Evolutionary conservation across 2,329 filamentous ascomycete genomes (phyloP).

Genomic region (Grosmannia penicillata): DNA sequence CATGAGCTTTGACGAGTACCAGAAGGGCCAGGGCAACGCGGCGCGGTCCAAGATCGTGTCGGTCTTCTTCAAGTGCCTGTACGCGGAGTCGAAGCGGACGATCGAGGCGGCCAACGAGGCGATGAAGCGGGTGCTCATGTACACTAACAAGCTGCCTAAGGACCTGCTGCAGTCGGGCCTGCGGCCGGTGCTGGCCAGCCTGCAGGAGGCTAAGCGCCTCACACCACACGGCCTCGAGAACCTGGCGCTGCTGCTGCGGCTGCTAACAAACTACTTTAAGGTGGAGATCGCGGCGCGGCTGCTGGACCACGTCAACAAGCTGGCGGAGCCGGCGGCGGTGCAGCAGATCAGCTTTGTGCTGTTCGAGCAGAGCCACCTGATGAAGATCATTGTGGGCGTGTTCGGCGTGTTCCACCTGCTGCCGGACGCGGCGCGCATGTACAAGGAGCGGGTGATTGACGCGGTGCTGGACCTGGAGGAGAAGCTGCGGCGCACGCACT

Average conservation of each 20-base stretch:
- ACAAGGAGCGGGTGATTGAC: conserved; percentile 81
- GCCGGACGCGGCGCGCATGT: conserved; percentile 74
- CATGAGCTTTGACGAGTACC: conserved; percentile 85
- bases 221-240: conserved; percentile 85
- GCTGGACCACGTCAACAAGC: conserved; percentile 84
- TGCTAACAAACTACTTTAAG: conserved; percentile 97
- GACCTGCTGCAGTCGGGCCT: conserved; percentile 89
- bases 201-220: conserved; percentile 84
- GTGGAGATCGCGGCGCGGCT: conserved; percentile 89
- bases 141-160: conserved; percentile 85
- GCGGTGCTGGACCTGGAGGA: conserved; percentile 81
- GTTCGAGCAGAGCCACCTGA: conserved; percentile 80
- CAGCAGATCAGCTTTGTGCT: conserved; percentile 91
- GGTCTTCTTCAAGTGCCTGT: conserved; percentile 96
- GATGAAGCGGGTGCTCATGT: conserved; percentile 70
- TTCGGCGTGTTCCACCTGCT: conserved; percentile 97
- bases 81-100: conserved; percentile 81
- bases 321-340: conserved; percentile 65
- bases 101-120: conserved; percentile 90
- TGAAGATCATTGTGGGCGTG: conserved; percentile 90
- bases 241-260: conserved; percentile 70
- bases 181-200: conserved; percentile 86
- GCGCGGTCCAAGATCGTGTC: conserved; percentile 64
- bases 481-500: conserved; percentile 69
- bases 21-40: conserved; percentile 54